Conservation (phyloP, 768 basidiomycete genomes). For the Psilocybe cubensis region DNA sequence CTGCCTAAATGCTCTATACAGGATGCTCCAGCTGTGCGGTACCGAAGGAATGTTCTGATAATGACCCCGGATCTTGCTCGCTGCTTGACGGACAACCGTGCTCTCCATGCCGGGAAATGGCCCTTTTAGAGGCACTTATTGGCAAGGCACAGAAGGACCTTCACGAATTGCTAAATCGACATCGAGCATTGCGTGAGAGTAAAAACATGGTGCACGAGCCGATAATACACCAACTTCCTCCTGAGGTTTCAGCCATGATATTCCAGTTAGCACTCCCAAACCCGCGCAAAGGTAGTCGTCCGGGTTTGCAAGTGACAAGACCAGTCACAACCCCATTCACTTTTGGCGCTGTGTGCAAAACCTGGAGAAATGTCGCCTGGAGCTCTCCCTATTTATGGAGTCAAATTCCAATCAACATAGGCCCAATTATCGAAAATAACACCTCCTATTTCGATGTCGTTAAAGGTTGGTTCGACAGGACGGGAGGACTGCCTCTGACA, state of each 20-base stretch:
- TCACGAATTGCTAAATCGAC: background rate
- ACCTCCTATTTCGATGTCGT: background rate
- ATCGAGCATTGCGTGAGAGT: background rate
- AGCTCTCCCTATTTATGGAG: background rate
- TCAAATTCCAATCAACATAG: background rate
- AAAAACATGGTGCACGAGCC: slow-evolving; percentile 2
- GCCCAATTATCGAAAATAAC: no score
- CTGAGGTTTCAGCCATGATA: background rate
- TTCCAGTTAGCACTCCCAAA: background rate
- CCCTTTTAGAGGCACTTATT: background rate
- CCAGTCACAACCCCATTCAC: background rate
- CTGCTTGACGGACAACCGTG: background rate
- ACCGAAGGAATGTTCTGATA: no score
- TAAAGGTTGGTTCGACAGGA: background rate
- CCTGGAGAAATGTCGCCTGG: slow-evolving; percentile 1
- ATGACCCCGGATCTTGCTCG: background rate
- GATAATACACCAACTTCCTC: background rate
- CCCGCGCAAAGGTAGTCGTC: no score
- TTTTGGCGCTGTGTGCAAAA: slow-evolving; percentile 1
- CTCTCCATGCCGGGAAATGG: background rate
- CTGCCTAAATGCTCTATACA: no score
- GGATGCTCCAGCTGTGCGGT: no score
- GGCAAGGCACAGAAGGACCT: background rate
- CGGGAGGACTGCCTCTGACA: background rate
- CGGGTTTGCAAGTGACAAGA: no score